Base-by-base conservation (phyloP, 345 rosid species). In the Raphanus raphanistrum region DNA sequence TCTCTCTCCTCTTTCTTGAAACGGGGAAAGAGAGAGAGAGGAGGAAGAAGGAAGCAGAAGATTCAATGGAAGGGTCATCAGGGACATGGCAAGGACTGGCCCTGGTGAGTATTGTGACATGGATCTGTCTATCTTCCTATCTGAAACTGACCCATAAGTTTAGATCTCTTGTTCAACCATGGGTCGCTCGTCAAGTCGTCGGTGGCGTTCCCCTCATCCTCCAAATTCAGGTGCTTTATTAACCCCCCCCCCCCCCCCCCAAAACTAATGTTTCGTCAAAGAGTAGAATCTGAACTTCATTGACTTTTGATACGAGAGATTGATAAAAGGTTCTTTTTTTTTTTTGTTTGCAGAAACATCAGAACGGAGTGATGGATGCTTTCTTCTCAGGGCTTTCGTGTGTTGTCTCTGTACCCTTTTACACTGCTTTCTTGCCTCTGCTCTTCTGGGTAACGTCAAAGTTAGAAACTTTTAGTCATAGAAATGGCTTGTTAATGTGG, bases 351-450 rank as follows among this genome's bases (percentile, higher is more conserved):
- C 91, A 95, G 99, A 90, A 84, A 73, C 67, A 77, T 83, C 89
- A 84, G 78, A 87, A 88, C 76, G 73, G 86, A 74, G 66, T 80
- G 59, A 74, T 88, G 82, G 99, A 95, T 86, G 94, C 84, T 78
- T 28, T 95, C 55, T 95, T 95, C 85, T 91, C 93, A 75, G 90
- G 71, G 66, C 76, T 91, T 74, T 95, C 99, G 0, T 93, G 97
- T 80, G 90, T 93, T 72, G 99, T 95, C 76, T 95, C 99, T 27
- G 99, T 95, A 21, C 97, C 99, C 9, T 95, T 95, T 72, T 95
- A 95, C 82, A 95, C 99, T 55, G 97, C 89, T 54, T 95, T 95
- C 76, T 91, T 95, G 75, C 99, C 99, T 80, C 74, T 95, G 82
- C 94, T 95, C 59, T 95, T 95, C 82, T 95, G 99, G 99, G 99